Conservation (phyloP, 179 eudicot species). For the Sideroxylon spinosum region DNA sequence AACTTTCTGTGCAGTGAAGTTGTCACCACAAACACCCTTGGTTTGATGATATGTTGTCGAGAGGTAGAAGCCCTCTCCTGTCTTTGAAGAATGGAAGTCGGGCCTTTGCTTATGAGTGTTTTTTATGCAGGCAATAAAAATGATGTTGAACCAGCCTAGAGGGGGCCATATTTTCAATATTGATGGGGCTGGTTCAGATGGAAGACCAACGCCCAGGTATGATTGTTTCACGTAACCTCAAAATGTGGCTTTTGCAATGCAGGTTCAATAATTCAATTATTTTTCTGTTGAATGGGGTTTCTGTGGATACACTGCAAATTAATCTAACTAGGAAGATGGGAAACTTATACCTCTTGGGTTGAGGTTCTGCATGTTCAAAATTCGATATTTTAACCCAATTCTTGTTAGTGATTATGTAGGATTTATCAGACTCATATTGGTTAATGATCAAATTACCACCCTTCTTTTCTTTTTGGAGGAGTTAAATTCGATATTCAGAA, state of each 20-base stretch:
- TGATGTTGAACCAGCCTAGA: conserved; percentile 80
- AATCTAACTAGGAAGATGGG: not conserved
- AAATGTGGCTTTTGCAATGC: too few species aligned
- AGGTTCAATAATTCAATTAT: not conserved
- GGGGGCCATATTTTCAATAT: conserved; percentile 94
- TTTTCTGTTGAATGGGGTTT: not conserved
- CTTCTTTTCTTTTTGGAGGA: too few species aligned
- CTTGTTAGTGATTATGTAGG: too few species aligned
- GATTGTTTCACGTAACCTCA: too few species aligned
- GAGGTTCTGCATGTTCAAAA: not conserved
- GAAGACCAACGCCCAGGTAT: conserved; percentile 97
- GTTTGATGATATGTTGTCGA: conserved; percentile 96
- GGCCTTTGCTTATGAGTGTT: conserved; percentile 19
- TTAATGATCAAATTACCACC: too few species aligned
- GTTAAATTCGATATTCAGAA: too few species aligned
- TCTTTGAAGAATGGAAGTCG: not conserved
- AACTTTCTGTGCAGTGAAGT: conserved; percentile 65
- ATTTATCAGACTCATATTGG: too few species aligned
- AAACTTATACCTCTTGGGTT: not conserved
- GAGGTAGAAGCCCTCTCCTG: conserved; percentile 47
- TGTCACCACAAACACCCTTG: conserved; percentile 93
- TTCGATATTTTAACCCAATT: too few species aligned
- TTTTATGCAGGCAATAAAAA: conserved; percentile 67
- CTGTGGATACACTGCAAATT: not conserved
- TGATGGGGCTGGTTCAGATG: conserved; percentile 99